A percentile compares a stretch with the other conserved stretches of the same genome.
Evolutionary conservation across 495 filamentous ascomycete genomes (phyloP).

Genomic region (Penicillium paradoxum): DNA sequence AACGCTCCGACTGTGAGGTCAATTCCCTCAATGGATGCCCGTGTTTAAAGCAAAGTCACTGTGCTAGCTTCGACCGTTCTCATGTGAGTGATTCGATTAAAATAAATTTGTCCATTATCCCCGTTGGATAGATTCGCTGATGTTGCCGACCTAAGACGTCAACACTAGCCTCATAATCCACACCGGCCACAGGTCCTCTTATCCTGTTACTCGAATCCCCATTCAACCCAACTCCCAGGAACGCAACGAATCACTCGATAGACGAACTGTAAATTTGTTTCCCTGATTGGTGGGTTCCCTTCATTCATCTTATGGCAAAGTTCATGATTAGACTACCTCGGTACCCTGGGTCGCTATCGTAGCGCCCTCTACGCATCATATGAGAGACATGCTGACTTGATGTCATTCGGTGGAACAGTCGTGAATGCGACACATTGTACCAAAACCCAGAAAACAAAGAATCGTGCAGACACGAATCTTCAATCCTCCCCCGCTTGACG

Average conservation of each 20-base stretch:
- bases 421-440: conserved; percentile 22
- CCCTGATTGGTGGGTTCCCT: conserved; percentile 22
- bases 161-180: conserved; percentile 12
- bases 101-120: not conserved
- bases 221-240: not conserved
- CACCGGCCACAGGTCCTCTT: conserved; percentile 25
- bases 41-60: not conserved
- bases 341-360: conserved; percentile 19
- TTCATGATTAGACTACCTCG: conserved; percentile 19
- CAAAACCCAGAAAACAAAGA: conserved; percentile 1
- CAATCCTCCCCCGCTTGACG: not conserved
- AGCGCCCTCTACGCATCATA: conserved; percentile 13
- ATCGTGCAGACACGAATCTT: conserved; percentile 5
- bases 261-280: conserved; percentile 17
- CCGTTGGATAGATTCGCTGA: conserved; percentile 2
- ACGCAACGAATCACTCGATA: conserved; percentile 3
- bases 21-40: conserved; percentile 11
- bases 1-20: conserved; percentile 3
- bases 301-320: conserved; percentile 13
- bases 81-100: conserved; percentile 4
- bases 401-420: conserved; percentile 22
- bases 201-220: conserved; percentile 10
- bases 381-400: conserved; percentile 27
- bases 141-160: conserved; percentile 13
- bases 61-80: conserved; percentile 1